Evolutionary conservation across 148 eudicot species (phyloP), one percentile per base, ranked within the genome.

Genomic region (Nepenthes gracilis): DNA sequence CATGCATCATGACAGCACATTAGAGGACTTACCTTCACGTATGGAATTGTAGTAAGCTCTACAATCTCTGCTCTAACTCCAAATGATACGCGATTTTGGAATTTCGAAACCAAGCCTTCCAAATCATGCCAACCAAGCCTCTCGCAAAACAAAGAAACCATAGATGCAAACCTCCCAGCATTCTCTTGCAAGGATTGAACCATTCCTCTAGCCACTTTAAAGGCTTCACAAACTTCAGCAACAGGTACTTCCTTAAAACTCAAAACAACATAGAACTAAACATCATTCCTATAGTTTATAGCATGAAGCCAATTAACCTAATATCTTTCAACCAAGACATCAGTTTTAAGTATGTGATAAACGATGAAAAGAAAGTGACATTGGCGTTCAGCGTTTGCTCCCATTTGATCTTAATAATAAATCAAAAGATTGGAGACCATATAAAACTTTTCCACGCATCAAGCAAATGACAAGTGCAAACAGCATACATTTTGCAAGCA

Each of bases 11-110:
- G 23, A 23, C 23, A 23, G 23, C 23, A 23, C 23, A 23, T 15
- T 36, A 43, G n/a, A 61, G 48, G 61, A 64, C 70, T 54, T 54
- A 87, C 99, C 95, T 93, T 93, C 35, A 93, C 82, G 78, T 74
- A 83, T 43, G 95, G 99, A 72, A 93, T 93, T 43, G 81, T 75
- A 57, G 99, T 88, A 55, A 93, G 95, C 75, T 93, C 99, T 23
- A 83, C 99, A 61, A 93, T 93, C 80, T 93, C 99, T 62, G 96
- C 99, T 73, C 96, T 79, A 43, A 93, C 99, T 58, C 99, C 99
- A 78, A 93, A 93, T 5, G 96, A 93, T 59, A 93, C 89, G 57
- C 99, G 96, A 50, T 82, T 88, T 67, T 93, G 99, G 63, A 93
- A 88, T 72, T 86, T 93, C 53, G 91, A 77, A 67, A 93, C 88